Percentiles rank a stretch among this genome's conserved stretches.
phyloP scores from a whole-genome alignment of 768 basidiomycete genomes.

The Neoboletus magnificus region DNA sequence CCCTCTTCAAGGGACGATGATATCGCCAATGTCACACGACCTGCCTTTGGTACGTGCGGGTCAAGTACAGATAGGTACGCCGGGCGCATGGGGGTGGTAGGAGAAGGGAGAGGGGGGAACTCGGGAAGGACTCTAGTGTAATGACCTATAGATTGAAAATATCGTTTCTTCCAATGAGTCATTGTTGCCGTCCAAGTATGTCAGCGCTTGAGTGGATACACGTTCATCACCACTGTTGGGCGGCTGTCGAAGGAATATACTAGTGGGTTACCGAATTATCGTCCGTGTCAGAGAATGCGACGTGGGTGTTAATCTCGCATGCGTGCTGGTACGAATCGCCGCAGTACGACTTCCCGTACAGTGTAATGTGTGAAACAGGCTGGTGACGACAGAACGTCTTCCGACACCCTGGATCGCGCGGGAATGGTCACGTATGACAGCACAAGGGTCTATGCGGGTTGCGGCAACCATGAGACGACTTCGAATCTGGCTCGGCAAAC shows the following conservation, averaged over 20 bases:
- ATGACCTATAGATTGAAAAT: slow-evolving; percentile 7
- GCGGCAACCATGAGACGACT: neutral
- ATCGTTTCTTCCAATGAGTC: slow-evolving; percentile 1
- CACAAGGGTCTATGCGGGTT: slow-evolving; percentile 68
- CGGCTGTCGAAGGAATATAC: neutral
- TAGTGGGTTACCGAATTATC: neutral
- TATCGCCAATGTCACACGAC: neutral
- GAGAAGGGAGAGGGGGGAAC: neutral
- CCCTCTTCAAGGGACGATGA: neutral
- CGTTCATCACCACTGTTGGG: neutral
- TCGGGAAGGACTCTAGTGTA: slow-evolving; percentile 13
- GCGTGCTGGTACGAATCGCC: slow-evolving; percentile 86
- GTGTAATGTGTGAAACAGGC: slow-evolving; percentile 74
- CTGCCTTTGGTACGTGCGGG: neutral
- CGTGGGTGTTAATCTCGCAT: slow-evolving; percentile 68
- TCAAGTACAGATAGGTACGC: slow-evolving; percentile 6
- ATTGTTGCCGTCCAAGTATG: neutral
- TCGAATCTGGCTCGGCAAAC: neutral
- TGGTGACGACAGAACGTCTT: slow-evolving; percentile 59
- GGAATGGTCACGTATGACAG: slow-evolving; percentile 93
- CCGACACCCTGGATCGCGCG: slow-evolving; percentile 53
- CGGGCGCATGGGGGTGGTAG: neutral
- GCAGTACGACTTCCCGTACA: slow-evolving; percentile 77
- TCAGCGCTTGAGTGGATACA: neutral
- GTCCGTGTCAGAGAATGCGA: neutral